Evolutionary conservation across 2,329 filamentous ascomycete genomes (phyloP).

Genomic region (Colletotrichum sp.): DNA sequence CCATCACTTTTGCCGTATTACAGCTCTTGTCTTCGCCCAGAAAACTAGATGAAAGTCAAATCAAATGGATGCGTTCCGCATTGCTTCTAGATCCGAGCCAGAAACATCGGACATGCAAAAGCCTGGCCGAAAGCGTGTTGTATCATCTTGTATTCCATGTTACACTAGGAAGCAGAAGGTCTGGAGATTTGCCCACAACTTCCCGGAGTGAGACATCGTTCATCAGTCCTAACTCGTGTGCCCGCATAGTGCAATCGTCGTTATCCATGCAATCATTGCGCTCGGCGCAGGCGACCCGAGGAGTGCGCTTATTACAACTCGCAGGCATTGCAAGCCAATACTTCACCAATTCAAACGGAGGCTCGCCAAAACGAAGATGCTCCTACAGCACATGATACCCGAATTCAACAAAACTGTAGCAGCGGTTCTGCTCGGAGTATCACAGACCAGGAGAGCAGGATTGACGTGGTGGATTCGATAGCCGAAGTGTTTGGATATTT

Average conservation of each 20-base stretch:
- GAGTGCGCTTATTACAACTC: neutral
- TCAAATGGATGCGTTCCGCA: neutral
- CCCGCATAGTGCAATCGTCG: neutral
- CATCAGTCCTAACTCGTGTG: neutral
- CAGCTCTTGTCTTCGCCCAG: neutral
- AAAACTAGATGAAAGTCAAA: neutral
- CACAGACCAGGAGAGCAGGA: neutral
- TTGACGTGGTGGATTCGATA: neutral
- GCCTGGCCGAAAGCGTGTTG: neutral
- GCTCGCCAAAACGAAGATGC: neutral
- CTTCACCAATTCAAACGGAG: neutral
- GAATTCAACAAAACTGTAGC: neutral
- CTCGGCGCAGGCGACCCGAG: neutral
- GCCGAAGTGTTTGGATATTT: neutral
- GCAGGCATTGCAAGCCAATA: neutral
- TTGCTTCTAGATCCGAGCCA: neutral
- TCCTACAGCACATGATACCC: neutral
- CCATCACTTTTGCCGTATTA: neutral
- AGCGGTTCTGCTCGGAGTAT: neutral
- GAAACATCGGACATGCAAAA: neutral
- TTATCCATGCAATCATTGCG: neutral
- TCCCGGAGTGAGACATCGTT: neutral
- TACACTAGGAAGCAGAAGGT: neutral
- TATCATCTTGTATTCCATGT: neutral
- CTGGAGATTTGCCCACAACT: neutral